Base-by-base conservation (phyloP, 1,139 yeast genomes). In the Yamadazyma aaseri region DNA sequence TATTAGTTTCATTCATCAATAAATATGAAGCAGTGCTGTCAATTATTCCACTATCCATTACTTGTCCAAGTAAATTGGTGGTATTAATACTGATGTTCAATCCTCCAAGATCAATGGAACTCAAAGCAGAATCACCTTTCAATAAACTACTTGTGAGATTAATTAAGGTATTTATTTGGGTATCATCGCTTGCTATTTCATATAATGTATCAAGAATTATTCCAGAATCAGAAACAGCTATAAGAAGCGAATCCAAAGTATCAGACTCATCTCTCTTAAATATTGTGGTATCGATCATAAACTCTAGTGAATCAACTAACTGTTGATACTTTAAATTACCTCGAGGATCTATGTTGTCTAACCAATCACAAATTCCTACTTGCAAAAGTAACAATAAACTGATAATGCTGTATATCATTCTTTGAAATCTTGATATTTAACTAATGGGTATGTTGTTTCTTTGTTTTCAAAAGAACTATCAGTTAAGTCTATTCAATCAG, bases 1-100 rank as follows among this genome's bases (percentile, higher is more conserved):
- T 50, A 42, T 61, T 62, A 14, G 56, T 44, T 12, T 59, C 65
- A 42, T 66, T 52, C 24, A 55, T 31, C 26, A 66, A 47, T 15
- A 65, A 46, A 6, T 50, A 55, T 26, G 46, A 38, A 16, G 56
- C 50, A 2, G 59, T 50, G 14, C 59, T 43, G 15, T 40, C 40
- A 22, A 66, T 42, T 13, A 66, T 26, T 0, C 68, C 69, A 26
- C 64, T 55, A 5, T 34, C 34, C 26, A 41, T 15, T 5, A 60
- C 55, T 5, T 41, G 26, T 22, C 44, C 24, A 20, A 51, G 17
- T 20, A 65, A 32, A 4, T 49, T 42, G 15, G 55, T 39, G 16
- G 41, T 23, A 42, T 63, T 62, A 20, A 62, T 16, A 7, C 47
- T 20, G 12, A 61, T 47, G 29, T 57, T 51, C 9, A 55, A 32